Conservation (phyloP, 805 yeast species). For the Ogataea methylovora region DNA sequence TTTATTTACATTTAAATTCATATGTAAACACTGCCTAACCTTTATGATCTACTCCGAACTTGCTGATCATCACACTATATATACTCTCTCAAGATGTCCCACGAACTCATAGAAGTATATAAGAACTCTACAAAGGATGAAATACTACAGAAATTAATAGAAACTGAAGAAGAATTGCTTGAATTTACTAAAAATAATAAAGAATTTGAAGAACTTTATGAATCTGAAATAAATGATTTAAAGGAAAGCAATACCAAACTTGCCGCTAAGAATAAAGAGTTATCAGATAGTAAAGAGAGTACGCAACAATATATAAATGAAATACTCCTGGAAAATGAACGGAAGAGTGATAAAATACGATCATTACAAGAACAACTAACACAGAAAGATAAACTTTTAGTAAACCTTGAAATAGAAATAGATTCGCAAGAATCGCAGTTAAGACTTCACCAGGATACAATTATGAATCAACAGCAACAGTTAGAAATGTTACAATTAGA, state of each 20-base stretch:
- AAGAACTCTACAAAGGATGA: constrained; percentile 10
- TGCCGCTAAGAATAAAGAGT: constrained; percentile 7
- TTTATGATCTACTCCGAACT: background rate
- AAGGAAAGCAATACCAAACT: constrained; percentile 16
- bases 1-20: too few species aligned
- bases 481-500: background rate
- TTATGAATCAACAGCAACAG: too few species aligned
- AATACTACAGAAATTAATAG: constrained; percentile 23
- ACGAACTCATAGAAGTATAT: background rate
- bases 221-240: constrained; percentile 30
- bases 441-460: background rate
- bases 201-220: constrained; percentile 37
- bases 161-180: constrained; percentile 29
- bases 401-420: background rate
- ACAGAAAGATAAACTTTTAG: constrained; percentile 10
- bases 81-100: background rate
- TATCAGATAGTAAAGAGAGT: background rate
- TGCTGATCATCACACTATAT: background rate
- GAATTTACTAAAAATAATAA: constrained; percentile 38
- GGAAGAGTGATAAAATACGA: constrained; percentile 3
- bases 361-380: constrained; percentile 6
- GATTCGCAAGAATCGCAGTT: background rate
- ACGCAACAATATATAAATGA: background rate
- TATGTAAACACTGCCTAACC: background rate
- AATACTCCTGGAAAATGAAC: constrained; percentile 2